Base-by-base conservation (phyloP, 2,329 filamentous ascomycete species). In the Podosphaera xanthii region DNA sequence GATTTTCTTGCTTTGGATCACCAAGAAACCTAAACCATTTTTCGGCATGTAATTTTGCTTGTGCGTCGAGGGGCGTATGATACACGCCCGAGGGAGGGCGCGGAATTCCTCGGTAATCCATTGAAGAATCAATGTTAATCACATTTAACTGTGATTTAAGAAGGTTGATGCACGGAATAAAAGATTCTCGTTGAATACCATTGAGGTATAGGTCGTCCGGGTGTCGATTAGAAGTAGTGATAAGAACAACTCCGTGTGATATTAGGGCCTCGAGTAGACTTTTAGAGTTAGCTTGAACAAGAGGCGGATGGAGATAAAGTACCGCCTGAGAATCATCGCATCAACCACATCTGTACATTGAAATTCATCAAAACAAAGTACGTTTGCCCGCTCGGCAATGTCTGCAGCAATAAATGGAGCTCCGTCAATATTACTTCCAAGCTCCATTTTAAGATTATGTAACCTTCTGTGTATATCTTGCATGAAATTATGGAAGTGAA, bases 401-500 rank as follows among this genome's bases (percentile, higher is more conserved):
- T 92, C 85, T n/a, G 91, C 92, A 1, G 91, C 91, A 22, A 97
- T 84, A 69, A 94, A 92, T 0, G 91, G 91, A 52, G 97, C 80
- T 0, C 82, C 87, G 70, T 98, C 92, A 46, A 95, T 78, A 65
- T 96, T 89, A 68, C 83, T 89, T 36, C 92, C 92, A 70, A 94
- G 81, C 66, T 83, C 74, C 78, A 92, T 84, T 74, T 95, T 96
- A 72, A 94, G 83, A 69, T 81, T 82, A 74, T 97, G 92, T 66
- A 97, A 74, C 61, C 91, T 79, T 70, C 84, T 88, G 73, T 98
- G 92, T 56, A 97, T 85, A 70, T 94, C 87, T 71, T 97, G 92
- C 92, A 98, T 98, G 75, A 98, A 98, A 71, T 95, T 95, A 75
- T 97, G 89, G 72, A 98, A 98, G 74, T 98, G 92, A 67, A 98